Evolutionary conservation across 495 filamentous ascomycete genomes (phyloP), one percentile per base, ranked within the genome.

Genomic region (Umbilicaria muhlenbergii): DNA sequence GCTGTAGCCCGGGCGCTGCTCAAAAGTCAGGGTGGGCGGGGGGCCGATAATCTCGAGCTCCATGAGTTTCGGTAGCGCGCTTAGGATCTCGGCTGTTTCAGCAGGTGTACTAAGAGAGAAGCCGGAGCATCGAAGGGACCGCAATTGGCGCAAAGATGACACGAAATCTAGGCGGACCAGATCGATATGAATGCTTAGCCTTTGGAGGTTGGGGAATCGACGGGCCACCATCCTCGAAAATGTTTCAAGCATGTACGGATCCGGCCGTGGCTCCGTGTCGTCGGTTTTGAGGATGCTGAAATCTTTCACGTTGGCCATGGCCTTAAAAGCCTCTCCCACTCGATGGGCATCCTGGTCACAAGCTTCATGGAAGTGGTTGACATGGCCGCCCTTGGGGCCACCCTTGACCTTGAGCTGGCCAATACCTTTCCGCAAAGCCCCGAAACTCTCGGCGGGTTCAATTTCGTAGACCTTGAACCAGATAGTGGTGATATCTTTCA

Each of bases 321-420:
- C 33, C 14, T 34, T 31, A 34, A 56, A 49, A 11, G 44, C 46
- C 11, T 19, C 36, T 31, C 34, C 38, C 18, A 56, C 18, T 19
- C 40, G 40, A 37, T 47, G 34, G 18, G 53, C 18, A 33, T 56
- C 53, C 24, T 34, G 16, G 36, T 45, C 43, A 32, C 51, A 56
- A 14, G 53, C 53, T 40, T 56, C 47, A 15, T 48, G 41, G 35
- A 52, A 56, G 12, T 50, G 53, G 31, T 51, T 48, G 34, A 52
- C 50, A 12, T 50, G 53, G 33, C 45, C 45, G 21, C 43, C 52
- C n/a, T 31, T 21, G 14, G 39, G 44, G 24, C 46, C 42, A 28
- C 39, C 32, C 12, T 32, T 48, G 14, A 46, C 39, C 19, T 43
- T 44, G 24, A 44, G 40, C 38, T 50, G 43, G 18, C 47, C 41